A percentile compares a stretch with the other conserved stretches of the same genome.
Evolutionary conservation across 345 rosid species (phyloP).

Genomic region (Sonneratia caseolaris): DNA sequence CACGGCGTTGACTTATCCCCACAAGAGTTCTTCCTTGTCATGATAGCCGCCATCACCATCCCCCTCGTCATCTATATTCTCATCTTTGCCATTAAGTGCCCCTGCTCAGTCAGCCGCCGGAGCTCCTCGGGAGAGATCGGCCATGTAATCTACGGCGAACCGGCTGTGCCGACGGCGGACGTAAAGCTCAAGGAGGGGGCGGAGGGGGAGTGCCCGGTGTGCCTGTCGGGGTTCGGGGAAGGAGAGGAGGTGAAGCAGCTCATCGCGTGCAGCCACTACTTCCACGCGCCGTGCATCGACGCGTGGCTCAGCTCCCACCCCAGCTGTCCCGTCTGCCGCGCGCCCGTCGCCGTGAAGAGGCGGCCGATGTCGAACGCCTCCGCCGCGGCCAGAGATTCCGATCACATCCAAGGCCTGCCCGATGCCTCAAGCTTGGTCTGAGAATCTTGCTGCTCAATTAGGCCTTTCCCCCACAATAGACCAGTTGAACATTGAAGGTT

Average conservation of each 20-base stretch:
- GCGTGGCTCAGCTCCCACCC: constrained; percentile 49
- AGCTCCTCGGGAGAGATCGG: constrained; percentile 5
- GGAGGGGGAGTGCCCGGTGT: constrained; percentile 56
- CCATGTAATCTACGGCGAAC: neutral
- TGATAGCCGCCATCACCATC: constrained; percentile 62
- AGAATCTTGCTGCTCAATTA: neutral
- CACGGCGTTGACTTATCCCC: constrained; percentile 54
- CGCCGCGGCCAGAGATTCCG: constrained; percentile 20
- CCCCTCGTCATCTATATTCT: constrained; percentile 59
- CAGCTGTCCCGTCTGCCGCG: constrained; percentile 71
- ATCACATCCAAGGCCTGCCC: constrained; percentile 60
- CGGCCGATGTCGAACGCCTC: constrained; percentile 3
- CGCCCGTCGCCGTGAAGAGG: constrained; percentile 34
- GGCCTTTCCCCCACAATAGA: neutral
- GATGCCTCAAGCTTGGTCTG: constrained; percentile 59
- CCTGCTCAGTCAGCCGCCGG: constrained; percentile 16
- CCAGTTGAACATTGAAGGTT: neutral
- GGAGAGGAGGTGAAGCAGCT: constrained; percentile 50
- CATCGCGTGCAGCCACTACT: constrained; percentile 56
- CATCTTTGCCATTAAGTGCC: constrained; percentile 48
- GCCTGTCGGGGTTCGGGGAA: constrained; percentile 42
- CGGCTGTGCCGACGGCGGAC: constrained; percentile 18
- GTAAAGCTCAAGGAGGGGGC: constrained; percentile 30
- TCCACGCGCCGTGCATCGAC: constrained; percentile 58
- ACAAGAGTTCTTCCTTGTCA: constrained; percentile 49